These are phyloP conservation scores for Nicotiana benthamiana DNA, from an alignment of 257 asterid species.

Conservation along the genomic window DNA sequence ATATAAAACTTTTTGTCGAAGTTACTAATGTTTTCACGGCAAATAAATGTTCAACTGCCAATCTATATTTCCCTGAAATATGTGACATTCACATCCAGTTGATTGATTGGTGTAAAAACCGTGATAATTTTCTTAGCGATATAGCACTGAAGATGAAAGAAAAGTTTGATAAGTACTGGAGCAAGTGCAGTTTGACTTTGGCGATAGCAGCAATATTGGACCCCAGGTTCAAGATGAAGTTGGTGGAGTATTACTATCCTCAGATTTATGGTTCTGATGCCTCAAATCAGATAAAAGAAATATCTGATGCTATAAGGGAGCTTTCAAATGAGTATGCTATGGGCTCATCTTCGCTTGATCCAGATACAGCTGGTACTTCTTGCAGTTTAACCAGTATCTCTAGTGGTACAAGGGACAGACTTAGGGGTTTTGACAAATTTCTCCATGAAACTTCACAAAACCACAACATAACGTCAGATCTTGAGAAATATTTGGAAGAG, in stretches of 20 bases:
- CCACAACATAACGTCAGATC: conserved; percentile 61
- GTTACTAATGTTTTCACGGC: conserved; percentile 45
- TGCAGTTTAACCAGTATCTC: conserved; percentile 39
- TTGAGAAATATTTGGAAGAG: conserved; percentile 81
- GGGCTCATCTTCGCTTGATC: conserved; percentile 41
- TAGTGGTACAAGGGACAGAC: conserved; percentile 58
- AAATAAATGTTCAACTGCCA: conserved; percentile 60
- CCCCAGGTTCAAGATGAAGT: conserved; percentile 89
- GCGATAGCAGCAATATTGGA: conserved; percentile 83
- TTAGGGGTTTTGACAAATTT: conserved; percentile 86
- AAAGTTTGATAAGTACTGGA: conserved; percentile 79
- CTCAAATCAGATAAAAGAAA: conserved; percentile 48
- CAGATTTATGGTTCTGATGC: conserved; percentile 63
- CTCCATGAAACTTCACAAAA: conserved; percentile 66
- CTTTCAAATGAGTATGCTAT: conserved; percentile 66
- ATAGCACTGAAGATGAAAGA: conserved; percentile 69
- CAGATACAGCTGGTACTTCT: conserved; percentile 36
- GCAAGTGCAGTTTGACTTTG: conserved; percentile 60
- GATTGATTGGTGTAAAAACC: conserved; percentile 77
- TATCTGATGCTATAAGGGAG: conserved; percentile 54
- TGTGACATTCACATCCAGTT: conserved; percentile 80
- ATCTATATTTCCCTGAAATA: conserved; percentile 63
- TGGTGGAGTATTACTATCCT: conserved; percentile 74
- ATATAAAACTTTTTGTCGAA: conserved; percentile 60
- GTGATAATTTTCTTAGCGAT: conserved; percentile 62